Base-by-base conservation (phyloP, 108 stramenopile genomes). In the Epithemia pelagica region DNA sequence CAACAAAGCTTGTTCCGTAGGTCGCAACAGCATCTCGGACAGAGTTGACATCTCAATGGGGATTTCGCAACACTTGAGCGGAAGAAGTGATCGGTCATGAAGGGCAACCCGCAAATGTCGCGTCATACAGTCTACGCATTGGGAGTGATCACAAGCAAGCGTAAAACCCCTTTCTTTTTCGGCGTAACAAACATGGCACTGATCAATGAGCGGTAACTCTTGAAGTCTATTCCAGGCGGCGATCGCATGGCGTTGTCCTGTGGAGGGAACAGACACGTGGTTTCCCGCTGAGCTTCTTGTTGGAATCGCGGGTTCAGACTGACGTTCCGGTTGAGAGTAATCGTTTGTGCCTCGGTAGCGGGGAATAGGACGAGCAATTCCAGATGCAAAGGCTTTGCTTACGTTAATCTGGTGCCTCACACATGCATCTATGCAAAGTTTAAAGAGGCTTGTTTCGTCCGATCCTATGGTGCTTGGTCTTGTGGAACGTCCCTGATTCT, bases 51-150 rank as follows among this genome's bases (percentile, higher is more conserved):
- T 78, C 33, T 83, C 82, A 28, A 83, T 83, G 15, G 73, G 76
- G 33, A 83, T 28, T 52, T 83, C 78, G 52, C 82, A 83, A 55
- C 82, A 83, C 3, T 73, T 66, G 51, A 83, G 67, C 5, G 82
- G 82, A 28, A 79, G 61, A 53, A 83, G 61, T 2, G 76, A 61
- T n/a, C 31, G 56, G 68, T 83, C 82, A 31, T 64, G 61, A 21
- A 83, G 46, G 15, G 76, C 82, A 25, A 73, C 54, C 25, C 27
- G 51, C 30, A 83, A 75, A 2, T 77, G 32, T 32, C 74, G 61
- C 27, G 59, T 70, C 28, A 68, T 70, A 67, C 82, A 83, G 28
- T 51, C 2, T 19, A 66, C 57, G 52, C 82, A 83, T 24, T 74
- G 69, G 29, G 28, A 30, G 67, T 83, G 82, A 23, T 56, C 63